phyloP scores from a whole-genome alignment of 176 grass and related monocot genomes.

The Carex parvula region DNA sequence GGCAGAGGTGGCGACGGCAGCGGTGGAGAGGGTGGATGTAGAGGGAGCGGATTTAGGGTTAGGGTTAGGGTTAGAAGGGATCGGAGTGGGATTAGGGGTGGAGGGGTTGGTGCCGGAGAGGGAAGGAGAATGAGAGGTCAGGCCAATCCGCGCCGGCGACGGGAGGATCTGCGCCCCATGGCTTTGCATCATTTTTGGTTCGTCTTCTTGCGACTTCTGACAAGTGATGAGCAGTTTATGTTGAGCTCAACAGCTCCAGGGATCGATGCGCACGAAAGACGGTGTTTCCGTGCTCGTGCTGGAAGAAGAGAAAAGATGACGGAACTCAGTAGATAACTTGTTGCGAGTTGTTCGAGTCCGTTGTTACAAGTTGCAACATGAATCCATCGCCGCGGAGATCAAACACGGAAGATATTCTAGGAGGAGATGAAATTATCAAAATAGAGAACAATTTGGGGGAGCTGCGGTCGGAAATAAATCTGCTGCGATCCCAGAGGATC shows the following conservation, averaged over 20 bases:
- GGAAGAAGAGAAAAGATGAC: background rate
- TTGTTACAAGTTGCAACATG: background rate
- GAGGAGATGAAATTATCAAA: too few relatives aligned
- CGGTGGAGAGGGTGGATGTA: background rate
- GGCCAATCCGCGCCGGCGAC: constrained; percentile 69
- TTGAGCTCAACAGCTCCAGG: background rate
- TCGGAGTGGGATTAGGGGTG: constrained; percentile 5
- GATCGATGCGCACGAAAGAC: background rate
- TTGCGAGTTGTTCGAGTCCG: background rate
- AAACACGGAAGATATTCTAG: too few relatives aligned
- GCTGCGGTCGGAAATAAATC: too few relatives aligned
- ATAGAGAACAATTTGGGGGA: too few relatives aligned
- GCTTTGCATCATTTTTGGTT: constrained; percentile 51
- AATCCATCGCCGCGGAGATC: too few relatives aligned
- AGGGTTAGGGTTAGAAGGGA: constrained; percentile 21
- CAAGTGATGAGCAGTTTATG: background rate
- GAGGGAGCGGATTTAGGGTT: constrained; percentile 44
- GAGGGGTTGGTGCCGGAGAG: constrained; percentile 34
- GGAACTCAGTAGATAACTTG: background rate
- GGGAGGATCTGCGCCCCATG: constrained; percentile 44
- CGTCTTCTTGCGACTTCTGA: background rate
- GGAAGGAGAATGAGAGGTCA: constrained; percentile 44
- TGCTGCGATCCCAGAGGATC: too few relatives aligned
- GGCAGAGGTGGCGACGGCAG: constrained; percentile 39
- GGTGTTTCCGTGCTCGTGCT: background rate